Evolutionary conservation across 2,329 filamentous ascomycete genomes (phyloP).

Genomic region (Exophiala sideris): DNA sequence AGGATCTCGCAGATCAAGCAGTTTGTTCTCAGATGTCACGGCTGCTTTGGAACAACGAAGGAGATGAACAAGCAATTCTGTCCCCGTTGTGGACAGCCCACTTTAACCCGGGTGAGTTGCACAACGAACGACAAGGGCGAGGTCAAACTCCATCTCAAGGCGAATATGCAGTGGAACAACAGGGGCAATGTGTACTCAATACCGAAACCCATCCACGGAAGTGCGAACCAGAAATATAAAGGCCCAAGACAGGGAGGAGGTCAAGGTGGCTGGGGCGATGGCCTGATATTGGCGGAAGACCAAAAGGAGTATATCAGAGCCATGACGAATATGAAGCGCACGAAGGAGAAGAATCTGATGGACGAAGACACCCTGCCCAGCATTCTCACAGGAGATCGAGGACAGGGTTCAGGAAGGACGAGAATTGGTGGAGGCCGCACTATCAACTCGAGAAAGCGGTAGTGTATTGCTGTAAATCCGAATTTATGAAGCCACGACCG

Average conservation of each 20-base stretch:
- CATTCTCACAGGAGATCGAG: conserved; percentile 77
- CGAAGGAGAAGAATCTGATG: conserved; percentile 79
- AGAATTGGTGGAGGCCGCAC: conserved; percentile 81
- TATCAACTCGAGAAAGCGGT: conserved; percentile 71
- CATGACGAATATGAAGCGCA: conserved; percentile 60
- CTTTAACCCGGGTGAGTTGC: conserved; percentile 79
- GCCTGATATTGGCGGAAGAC: conserved; percentile 84
- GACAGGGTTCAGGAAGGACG: conserved; percentile 62
- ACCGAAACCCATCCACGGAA: conserved; percentile 82
- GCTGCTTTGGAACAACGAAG: conserved; percentile 80
- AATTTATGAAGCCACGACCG: background rate
- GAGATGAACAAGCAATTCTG: conserved; percentile 91
- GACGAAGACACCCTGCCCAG: conserved; percentile 88
- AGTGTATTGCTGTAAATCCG: conserved; percentile 12
- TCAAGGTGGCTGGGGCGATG: conserved; percentile 80
- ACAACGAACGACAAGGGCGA: conserved; percentile 75
- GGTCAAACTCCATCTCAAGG: conserved; percentile 83
- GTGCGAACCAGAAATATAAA: conserved; percentile 69
- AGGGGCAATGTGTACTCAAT: conserved; percentile 89
- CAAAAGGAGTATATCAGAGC: conserved; percentile 85
- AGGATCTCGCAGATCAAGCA: conserved; percentile 82
- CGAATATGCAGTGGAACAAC: conserved; percentile 95
- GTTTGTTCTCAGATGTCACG: conserved; percentile 89
- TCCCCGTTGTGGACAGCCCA: conserved; percentile 81
- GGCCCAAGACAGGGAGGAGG: conserved; percentile 61